Evolutionary conservation across 2,329 filamentous ascomycete genomes (phyloP).

Genomic region (Aspergillus niger): DNA sequence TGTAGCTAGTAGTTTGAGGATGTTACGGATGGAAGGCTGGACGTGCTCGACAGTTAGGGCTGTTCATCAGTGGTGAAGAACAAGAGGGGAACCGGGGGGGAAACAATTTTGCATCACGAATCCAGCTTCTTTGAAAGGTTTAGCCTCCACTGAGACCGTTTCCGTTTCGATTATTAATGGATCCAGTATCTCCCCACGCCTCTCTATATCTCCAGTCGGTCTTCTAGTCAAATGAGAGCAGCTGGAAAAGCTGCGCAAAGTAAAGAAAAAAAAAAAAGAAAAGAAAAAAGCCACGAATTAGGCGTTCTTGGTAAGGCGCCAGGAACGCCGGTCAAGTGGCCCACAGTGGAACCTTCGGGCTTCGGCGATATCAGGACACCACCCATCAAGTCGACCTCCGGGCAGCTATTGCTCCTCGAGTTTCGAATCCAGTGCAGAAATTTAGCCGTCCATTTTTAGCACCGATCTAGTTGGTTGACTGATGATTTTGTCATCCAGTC

Average conservation of each 20-base stretch:
- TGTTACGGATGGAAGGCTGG: background rate
- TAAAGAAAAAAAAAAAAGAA: background rate
- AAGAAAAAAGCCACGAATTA: background rate
- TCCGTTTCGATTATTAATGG: background rate
- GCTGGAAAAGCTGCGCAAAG: background rate
- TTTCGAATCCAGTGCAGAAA: background rate
- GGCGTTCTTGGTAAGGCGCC: background rate
- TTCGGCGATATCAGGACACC: background rate
- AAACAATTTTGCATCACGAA: background rate
- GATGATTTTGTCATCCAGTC: background rate
- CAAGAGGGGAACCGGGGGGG: background rate
- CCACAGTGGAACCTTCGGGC: conserved; percentile 1
- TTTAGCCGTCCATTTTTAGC: background rate
- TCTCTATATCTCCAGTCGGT: background rate
- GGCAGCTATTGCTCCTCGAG: background rate
- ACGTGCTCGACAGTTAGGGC: conserved; percentile 3
- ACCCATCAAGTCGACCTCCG: background rate
- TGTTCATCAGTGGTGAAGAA: background rate
- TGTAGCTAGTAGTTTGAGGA: background rate
- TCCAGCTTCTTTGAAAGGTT: background rate
- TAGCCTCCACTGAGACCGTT: background rate
- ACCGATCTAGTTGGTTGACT: background rate
- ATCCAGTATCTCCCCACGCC: background rate
- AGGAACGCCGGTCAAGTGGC: background rate
- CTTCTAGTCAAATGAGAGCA: background rate